These are phyloP conservation scores for Nymphaea thermarum DNA, from an alignment of 164 flowering plant genomes.

Conservation along the genomic window DNA sequence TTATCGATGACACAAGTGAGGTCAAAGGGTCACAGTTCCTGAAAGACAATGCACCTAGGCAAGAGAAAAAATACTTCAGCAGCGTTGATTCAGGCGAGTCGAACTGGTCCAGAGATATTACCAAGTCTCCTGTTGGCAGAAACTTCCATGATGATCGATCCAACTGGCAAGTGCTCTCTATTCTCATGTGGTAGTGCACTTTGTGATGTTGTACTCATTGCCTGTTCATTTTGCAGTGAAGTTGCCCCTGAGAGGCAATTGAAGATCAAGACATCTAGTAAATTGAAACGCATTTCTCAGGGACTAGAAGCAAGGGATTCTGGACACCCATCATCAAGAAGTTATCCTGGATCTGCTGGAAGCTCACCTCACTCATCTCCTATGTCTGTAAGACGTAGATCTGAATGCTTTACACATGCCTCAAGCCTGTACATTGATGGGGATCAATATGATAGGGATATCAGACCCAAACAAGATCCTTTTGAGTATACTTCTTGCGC, in stretches of 20 bases:
- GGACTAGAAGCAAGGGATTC: conserved; percentile 23
- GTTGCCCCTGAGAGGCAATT: conserved; percentile 42
- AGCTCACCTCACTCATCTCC: conserved; percentile 41
- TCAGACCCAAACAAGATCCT: conserved; percentile 18
- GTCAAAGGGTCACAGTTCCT: conserved; percentile 12
- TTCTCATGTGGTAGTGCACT: neutral
- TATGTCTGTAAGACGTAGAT: conserved; percentile 13
- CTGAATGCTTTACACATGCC: conserved; percentile 23
- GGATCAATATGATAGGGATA: conserved; percentile 44
- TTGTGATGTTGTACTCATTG: neutral
- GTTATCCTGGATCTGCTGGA: conserved; percentile 30
- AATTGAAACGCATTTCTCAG: conserved; percentile 8
- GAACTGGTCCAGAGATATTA: neutral
- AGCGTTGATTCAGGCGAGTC: conserved; percentile 20
- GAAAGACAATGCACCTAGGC: conserved; percentile 13
- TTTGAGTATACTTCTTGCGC: conserved; percentile 18
- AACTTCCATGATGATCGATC: conserved; percentile 36
- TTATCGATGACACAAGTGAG: conserved; percentile 2
- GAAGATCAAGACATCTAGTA: conserved; percentile 17
- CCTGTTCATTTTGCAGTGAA: conserved; percentile 11
- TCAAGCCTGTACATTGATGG: conserved; percentile 89
- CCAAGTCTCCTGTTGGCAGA: conserved; percentile 33
- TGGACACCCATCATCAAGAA: conserved; percentile 20
- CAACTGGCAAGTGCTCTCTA: neutral
- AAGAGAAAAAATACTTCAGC: conserved; percentile 24